These are phyloP conservation scores for Phaeomoniella chlamydospora DNA, from an alignment of 2,329 filamentous ascomycete genomes.

Conservation along the genomic window DNA sequence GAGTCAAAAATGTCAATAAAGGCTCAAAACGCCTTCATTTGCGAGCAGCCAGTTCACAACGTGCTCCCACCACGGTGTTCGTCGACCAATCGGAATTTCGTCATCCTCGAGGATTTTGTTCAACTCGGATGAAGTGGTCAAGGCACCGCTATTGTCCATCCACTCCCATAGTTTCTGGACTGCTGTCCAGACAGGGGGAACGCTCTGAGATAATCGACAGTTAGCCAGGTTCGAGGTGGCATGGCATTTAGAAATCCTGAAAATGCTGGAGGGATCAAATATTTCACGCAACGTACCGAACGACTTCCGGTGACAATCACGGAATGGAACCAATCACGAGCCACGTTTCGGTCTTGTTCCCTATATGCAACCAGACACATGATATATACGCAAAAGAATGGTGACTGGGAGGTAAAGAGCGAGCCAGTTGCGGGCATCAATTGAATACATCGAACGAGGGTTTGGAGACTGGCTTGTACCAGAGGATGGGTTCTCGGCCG, in stretches of 20 bases:
- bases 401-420: slow-evolving; percentile 6
- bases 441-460: slow-evolving; percentile 3
- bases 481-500: slow-evolving; percentile 19
- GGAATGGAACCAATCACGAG: slow-evolving; percentile 3
- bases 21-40: not conserved
- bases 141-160: no score
- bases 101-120: not conserved
- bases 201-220: slow-evolving; percentile 1
- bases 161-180: slow-evolving; percentile 2
- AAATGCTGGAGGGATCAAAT: not conserved
- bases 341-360: slow-evolving; percentile 4
- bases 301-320: not conserved
- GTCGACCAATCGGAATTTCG: not conserved
- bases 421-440: slow-evolving; percentile 4
- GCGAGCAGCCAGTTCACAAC: slow-evolving; percentile 1
- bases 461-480: slow-evolving; percentile 2
- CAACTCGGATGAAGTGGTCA: no score
- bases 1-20: no score
- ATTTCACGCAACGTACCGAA: not conserved
- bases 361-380: slow-evolving; percentile 3
- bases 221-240: no score
- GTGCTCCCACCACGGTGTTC: slow-evolving; percentile 3
- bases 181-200: slow-evolving; percentile 2
- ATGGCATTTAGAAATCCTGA: no score
- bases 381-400: slow-evolving; percentile 5